Base-by-base conservation (phyloP, 2,329 filamentous ascomycete genomes). In the Chrysoporthe deuterocubensis region DNA sequence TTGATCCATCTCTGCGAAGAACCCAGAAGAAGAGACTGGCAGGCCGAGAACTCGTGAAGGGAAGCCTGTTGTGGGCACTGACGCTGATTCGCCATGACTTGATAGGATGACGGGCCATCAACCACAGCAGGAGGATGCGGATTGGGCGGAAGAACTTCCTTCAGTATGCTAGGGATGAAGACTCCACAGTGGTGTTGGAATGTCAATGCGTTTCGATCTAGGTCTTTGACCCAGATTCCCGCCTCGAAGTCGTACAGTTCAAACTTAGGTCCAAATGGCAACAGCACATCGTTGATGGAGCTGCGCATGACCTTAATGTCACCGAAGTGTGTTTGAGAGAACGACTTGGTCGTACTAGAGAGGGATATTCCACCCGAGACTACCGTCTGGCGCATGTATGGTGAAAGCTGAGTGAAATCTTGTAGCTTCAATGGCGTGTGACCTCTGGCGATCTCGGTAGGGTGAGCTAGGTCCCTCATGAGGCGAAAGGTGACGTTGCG, bases 21-120 rank as follows among this genome's bases (percentile, higher is more conserved):
- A 0, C 85, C 85, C 0, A 81, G 78, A 0, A 85, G 71, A 0
- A 88, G 74, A 0, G 75, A 78, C 67, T 87, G 83, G 62, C 84
- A 83, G 0, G 87, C 81, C 34, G 80, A 78, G 60, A 82, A 89
- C 65, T 90, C 88, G 16, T 87, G 83, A 0, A 80, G 61, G 1
- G 81, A 82, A 37, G 87, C 66, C 0, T 78, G 76, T 0, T 76
- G 52, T 0, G 87, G 85, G 58, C 87, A 87, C 1, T 75, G 74
- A 0, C 78, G 75, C 43, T 85, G 83, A 14, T 77, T 85, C 0
- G 86, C 83, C 44, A 87, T 75, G 0, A 85, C 78, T 7, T 84
- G 77, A 67, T 88, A 87, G 0, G 87, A 90, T 0, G 85, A 83
- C 0, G 83, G 87, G 8, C 75, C 76, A 1, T 77, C 67, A 66